Conservation (phyloP, 179 eudicot species). For the Amaranthus tricolor region DNA sequence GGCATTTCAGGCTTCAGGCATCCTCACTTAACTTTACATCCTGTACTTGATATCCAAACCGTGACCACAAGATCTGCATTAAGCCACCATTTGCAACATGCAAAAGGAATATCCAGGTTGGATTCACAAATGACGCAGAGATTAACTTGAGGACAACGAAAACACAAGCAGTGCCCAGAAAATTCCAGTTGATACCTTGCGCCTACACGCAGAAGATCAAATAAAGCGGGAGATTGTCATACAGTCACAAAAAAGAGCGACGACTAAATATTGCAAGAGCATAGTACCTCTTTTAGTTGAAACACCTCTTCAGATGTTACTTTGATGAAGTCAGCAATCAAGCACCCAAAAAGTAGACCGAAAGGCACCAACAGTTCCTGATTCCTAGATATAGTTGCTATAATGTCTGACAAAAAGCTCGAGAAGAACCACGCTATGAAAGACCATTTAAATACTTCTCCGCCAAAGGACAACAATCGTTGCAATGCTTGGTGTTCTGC, state of each 20-base stretch:
- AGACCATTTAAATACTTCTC: slow-evolving; percentile 40
- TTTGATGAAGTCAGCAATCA: slow-evolving; percentile 33
- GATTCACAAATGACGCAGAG: slow-evolving; percentile 19
- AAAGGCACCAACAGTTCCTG: slow-evolving; percentile 49
- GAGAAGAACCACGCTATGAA: slow-evolving; percentile 31
- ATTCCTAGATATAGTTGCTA: slow-evolving; percentile 40
- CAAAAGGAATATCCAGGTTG: slow-evolving; percentile 28
- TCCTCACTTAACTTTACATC: slow-evolving; percentile 3
- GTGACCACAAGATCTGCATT: slow-evolving; percentile 54
- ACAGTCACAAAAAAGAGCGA: background rate
- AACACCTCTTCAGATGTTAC: slow-evolving; percentile 42
- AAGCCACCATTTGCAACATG: slow-evolving; percentile 55
- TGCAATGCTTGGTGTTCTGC: slow-evolving; percentile 27
- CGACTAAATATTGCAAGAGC: background rate
- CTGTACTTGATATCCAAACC: slow-evolving; percentile 24
- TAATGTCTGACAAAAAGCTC: slow-evolving; percentile 35
- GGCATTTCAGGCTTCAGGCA: background rate
- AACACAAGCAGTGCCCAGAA: slow-evolving; percentile 36
- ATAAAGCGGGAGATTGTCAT: background rate
- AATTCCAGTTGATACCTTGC: slow-evolving; percentile 17
- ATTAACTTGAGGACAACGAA: slow-evolving; percentile 38
- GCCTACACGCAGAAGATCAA: slow-evolving; percentile 30
- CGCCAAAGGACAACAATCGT: slow-evolving; percentile 21
- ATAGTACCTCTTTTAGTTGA: slow-evolving; percentile 34
- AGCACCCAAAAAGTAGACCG: slow-evolving; percentile 49